Evolutionary conservation across 2,329 filamentous ascomycete genomes (phyloP).

Genomic region (Colletotrichum sublineola): DNA sequence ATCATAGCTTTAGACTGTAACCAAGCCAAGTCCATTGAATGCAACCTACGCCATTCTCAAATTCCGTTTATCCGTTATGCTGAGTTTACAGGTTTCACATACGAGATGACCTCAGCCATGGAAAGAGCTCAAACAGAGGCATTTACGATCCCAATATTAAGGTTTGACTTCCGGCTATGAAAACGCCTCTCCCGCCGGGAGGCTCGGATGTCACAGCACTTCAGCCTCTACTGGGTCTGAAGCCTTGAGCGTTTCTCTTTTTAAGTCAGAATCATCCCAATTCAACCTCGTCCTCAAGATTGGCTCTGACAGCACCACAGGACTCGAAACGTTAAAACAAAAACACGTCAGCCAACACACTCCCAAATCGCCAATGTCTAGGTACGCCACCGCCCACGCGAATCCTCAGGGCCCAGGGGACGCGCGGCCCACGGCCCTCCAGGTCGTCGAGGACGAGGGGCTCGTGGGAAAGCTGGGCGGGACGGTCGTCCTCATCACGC

Average conservation of each 20-base stretch:
- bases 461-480: conserved; percentile 46
- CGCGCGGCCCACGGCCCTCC: conserved; percentile 50
- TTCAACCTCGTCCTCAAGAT: background rate
- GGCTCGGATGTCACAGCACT: too few species aligned
- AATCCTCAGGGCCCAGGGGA: conserved; percentile 48
- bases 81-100: background rate
- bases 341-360: background rate
- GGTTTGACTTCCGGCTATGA: background rate
- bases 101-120: background rate
- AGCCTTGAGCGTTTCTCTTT: background rate
- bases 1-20: too few species aligned
- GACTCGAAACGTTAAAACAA: too few species aligned
- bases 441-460: conserved; percentile 51
- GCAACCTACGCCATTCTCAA: too few species aligned
- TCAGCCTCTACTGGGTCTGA: too few species aligned
- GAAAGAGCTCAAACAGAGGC: background rate
- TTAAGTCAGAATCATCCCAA: background rate
- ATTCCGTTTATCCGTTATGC: too few species aligned
- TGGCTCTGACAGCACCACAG: too few species aligned
- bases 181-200: background rate
- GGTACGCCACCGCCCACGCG: conserved; percentile 43
- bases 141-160: background rate
- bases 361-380: conserved; percentile 16
- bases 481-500: conserved; percentile 56
- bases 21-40: too few species aligned